These are phyloP conservation scores for Phanerodontia chrysosporium DNA, from an alignment of 768 basidiomycete species.

Conservation along the genomic window DNA sequence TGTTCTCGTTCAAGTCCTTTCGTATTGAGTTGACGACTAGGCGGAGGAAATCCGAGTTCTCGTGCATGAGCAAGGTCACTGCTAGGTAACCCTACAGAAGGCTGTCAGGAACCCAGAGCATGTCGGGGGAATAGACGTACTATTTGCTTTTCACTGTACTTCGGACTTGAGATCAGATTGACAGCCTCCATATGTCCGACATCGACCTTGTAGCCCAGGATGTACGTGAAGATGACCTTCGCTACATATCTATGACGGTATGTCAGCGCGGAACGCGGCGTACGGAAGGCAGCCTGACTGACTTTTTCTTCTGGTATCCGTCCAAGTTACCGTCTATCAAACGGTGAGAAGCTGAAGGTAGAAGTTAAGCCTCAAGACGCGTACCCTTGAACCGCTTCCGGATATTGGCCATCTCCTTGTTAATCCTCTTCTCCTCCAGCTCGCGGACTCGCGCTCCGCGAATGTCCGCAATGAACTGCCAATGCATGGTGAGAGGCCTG, in stretches of 20 bases:
- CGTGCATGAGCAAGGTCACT: slow-evolving; percentile 95
- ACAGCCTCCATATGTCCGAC: slow-evolving; percentile 99
- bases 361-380: not conserved
- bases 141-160: slow-evolving; percentile 99
- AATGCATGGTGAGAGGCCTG: not conserved
- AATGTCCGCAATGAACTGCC: slow-evolving; percentile 96
- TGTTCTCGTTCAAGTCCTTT: slow-evolving; percentile 92
- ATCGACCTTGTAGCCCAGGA: slow-evolving; percentile 98
- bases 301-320: slow-evolving; percentile 94
- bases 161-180: slow-evolving; percentile 90
- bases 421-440: slow-evolving; percentile 96
- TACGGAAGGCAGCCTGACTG: slow-evolving; percentile 19
- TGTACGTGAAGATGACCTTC: slow-evolving; percentile 99
- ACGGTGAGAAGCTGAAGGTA: not conserved
- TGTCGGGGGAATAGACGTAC: slow-evolving; percentile 43
- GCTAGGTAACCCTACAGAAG: slow-evolving; percentile 88
- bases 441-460: slow-evolving; percentile 95
- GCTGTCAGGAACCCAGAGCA: not conserved
- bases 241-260: slow-evolving; percentile 77
- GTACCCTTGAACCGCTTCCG: slow-evolving; percentile 97
- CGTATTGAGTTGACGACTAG: slow-evolving; percentile 97
- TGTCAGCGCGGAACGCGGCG: not conserved
- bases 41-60: slow-evolving; percentile 95
- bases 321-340: slow-evolving; percentile 75
- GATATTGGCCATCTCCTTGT: slow-evolving; percentile 99